phyloP scores from a whole-genome alignment of 2,329 filamentous ascomycete species.

The Venturia effusa region DNA sequence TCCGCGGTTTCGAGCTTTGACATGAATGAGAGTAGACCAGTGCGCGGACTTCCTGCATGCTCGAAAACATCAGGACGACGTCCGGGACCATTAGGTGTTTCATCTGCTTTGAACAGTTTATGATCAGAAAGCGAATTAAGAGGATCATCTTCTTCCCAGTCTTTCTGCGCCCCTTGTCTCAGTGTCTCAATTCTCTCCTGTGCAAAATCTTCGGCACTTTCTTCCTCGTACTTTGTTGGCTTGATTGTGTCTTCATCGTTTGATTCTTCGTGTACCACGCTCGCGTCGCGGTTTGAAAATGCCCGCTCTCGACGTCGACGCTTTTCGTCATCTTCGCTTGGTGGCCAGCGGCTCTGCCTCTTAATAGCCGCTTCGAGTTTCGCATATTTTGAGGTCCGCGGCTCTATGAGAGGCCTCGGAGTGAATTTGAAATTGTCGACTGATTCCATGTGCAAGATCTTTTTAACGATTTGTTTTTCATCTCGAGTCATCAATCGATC shows the following conservation, averaged over 20 bases:
- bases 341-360: too few relatives aligned
- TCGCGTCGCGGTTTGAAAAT: too few relatives aligned
- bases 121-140: neutral
- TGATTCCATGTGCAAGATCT: neutral
- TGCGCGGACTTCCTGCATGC: too few relatives aligned
- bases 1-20: too few relatives aligned
- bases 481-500: neutral
- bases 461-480: neutral
- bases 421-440: neutral
- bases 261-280: neutral
- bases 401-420: neutral
- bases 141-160: neutral
- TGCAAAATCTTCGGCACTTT: neutral
- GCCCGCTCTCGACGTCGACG: too few relatives aligned
- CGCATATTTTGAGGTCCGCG: neutral
- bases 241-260: neutral
- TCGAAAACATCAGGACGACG: too few relatives aligned
- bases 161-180: neutral
- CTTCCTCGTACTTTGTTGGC: neutral
- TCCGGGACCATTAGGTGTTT: too few relatives aligned
- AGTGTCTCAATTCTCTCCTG: neutral
- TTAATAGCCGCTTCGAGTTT: neutral
- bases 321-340: too few relatives aligned
- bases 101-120: neutral
- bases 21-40: too few relatives aligned